Percentiles rank a stretch among this genome's conserved stretches.
These are phyloP conservation scores for Nemania sp. DNA, from an alignment of 2,329 filamentous ascomycete species.

Conservation along the genomic window DNA sequence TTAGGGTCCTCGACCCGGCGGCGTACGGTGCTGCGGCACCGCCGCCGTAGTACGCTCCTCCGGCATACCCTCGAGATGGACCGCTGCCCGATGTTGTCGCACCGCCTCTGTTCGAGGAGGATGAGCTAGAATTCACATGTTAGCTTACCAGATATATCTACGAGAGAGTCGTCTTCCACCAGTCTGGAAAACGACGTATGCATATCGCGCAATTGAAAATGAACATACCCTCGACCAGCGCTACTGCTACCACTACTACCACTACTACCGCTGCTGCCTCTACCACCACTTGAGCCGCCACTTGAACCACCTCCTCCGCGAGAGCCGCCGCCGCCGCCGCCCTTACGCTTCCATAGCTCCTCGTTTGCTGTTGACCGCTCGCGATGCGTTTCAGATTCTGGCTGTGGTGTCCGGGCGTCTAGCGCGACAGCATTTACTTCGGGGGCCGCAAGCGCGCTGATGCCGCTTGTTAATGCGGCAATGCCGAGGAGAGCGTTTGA, in stretches of 20 bases:
- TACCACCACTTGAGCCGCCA: slow-evolving; percentile 32
- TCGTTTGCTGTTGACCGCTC: slow-evolving; percentile 51
- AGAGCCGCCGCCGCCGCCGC: slow-evolving; percentile 64
- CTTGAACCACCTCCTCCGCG: slow-evolving; percentile 53
- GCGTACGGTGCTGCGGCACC: slow-evolving; percentile 72
- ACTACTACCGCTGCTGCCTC: slow-evolving; percentile 28
- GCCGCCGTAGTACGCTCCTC: slow-evolving; percentile 74
- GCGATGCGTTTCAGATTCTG: slow-evolving; percentile 20
- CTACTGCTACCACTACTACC: slow-evolving; percentile 43
- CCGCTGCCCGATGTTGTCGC: slow-evolving; percentile 70
- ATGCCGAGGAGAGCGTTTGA: slow-evolving; percentile 43
- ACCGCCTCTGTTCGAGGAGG: slow-evolving; percentile 60
- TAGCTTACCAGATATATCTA: slow-evolving; percentile 7
- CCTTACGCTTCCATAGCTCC: slow-evolving; percentile 70
- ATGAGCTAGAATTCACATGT: slow-evolving; percentile 44
- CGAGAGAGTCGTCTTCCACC: no score
- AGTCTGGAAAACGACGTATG: background rate
- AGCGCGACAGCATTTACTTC: slow-evolving; percentile 39
- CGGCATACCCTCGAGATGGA: slow-evolving; percentile 67
- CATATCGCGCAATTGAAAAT: slow-evolving; percentile 3
- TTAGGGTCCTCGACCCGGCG: slow-evolving; percentile 58
- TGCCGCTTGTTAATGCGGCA: slow-evolving; percentile 38
- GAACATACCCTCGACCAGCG: slow-evolving; percentile 29
- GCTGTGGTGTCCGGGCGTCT: slow-evolving; percentile 35
- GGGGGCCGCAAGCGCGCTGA: slow-evolving; percentile 42